A percentile compares a stretch with the other conserved stretches of the same genome.
Conservation (phyloP, 805 yeast genomes). For the Saturnispora serradocipensis region DNA sequence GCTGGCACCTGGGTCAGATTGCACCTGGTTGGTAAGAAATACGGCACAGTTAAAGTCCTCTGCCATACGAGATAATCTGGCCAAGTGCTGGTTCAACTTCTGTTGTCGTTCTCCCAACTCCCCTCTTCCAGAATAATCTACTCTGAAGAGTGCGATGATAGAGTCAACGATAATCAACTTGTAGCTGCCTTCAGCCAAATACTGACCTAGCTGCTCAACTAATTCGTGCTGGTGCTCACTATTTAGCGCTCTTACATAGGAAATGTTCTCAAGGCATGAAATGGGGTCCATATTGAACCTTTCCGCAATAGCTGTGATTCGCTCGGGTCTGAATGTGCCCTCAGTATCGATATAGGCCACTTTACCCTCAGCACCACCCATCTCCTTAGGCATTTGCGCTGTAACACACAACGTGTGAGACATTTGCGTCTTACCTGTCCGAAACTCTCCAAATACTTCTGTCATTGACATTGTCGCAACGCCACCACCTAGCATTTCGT, state of each 20-base stretch:
- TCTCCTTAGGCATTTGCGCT: conserved; percentile 56
- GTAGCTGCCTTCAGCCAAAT: conserved; percentile 60
- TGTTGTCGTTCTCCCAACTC: conserved; percentile 71
- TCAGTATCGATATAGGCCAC: conserved; percentile 75
- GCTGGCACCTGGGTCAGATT: conserved; percentile 78
- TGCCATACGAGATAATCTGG: conserved; percentile 48
- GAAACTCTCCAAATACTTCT: conserved; percentile 71
- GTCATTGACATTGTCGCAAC: conserved; percentile 69
- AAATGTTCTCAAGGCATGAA: conserved; percentile 56
- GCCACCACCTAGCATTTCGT: conserved; percentile 65
- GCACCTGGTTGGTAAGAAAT: conserved; percentile 69
- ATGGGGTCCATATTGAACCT: conserved; percentile 63
- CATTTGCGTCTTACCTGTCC: conserved; percentile 78
- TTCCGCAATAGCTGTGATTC: conserved; percentile 55
- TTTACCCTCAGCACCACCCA: conserved; percentile 79
- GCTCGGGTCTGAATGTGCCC: conserved; percentile 73
- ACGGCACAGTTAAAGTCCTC: conserved; percentile 76
- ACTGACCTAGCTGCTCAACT: conserved; percentile 55
- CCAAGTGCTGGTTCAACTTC: conserved; percentile 48
- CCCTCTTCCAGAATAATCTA: conserved; percentile 72
- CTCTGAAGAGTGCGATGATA: conserved; percentile 71
- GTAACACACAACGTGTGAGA: conserved; percentile 75
- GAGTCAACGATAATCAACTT: conserved; percentile 57
- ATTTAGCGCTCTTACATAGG: conserved; percentile 55
- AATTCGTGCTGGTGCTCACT: conserved; percentile 75